Percentiles rank a stretch among this genome's conserved stretches.
Conservation (phyloP, 148 eudicot genomes). For the Diospyros kaki region DNA sequence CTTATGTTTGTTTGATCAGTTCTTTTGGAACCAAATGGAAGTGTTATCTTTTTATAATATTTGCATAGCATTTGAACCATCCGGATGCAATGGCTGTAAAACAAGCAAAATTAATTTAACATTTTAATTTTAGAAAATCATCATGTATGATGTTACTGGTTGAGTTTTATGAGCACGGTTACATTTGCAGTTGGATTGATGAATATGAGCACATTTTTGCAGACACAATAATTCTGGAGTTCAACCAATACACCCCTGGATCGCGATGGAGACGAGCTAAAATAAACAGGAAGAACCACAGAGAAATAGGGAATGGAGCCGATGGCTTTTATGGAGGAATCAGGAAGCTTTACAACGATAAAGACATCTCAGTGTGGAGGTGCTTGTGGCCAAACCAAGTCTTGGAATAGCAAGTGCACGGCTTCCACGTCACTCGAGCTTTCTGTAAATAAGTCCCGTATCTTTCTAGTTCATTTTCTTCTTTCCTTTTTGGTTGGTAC, state of each 20-base stretch:
- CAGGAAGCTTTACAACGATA: slow-evolving; percentile 49
- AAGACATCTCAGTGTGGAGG: slow-evolving; percentile 71
- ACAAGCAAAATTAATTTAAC: too few relatives aligned
- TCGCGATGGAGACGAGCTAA: slow-evolving; percentile 69
- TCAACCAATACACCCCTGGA: slow-evolving; percentile 66
- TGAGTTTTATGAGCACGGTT: neutral
- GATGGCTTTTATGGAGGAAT: slow-evolving; percentile 91
- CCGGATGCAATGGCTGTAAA: too few relatives aligned
- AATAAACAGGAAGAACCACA: slow-evolving; percentile 56
- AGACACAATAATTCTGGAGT: slow-evolving; percentile 70
- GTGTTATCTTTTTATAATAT: too few relatives aligned
- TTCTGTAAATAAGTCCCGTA: too few relatives aligned
- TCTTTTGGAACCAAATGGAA: too few relatives aligned
- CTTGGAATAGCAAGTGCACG: slow-evolving; percentile 32
- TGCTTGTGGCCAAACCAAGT: slow-evolving; percentile 56
- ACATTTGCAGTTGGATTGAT: neutral
- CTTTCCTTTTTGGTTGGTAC: too few relatives aligned
- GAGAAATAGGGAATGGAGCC: slow-evolving; percentile 70
- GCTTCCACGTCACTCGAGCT: neutral
- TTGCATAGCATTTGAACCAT: too few relatives aligned
- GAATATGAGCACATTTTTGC: slow-evolving; percentile 11
- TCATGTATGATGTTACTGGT: neutral
- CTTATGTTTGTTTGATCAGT: too few relatives aligned
- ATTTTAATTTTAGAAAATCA: neutral
- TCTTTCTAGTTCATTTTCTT: too few relatives aligned